These are phyloP conservation scores for Claviceps quebecensis DNA, from an alignment of 2,329 filamentous ascomycete species.

Conservation along the genomic window DNA sequence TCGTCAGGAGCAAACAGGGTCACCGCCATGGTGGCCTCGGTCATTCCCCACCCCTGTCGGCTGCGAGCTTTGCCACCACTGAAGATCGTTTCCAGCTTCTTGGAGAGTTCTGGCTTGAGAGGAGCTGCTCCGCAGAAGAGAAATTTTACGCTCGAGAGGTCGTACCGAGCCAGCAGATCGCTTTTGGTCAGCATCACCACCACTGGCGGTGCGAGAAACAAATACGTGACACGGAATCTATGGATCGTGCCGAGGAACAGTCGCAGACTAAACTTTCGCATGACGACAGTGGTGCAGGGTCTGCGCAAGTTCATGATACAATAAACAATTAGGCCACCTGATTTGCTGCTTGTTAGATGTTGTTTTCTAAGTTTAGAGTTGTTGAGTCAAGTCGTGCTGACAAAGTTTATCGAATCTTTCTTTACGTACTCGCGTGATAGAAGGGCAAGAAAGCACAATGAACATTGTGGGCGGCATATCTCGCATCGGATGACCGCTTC, in stretches of 20 bases:
- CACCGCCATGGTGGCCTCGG: conserved; percentile 52
- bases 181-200: conserved; percentile 60
- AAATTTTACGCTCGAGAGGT: conserved; percentile 50
- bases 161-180: conserved; percentile 44
- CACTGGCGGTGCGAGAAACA: conserved; percentile 66
- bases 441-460: not conserved
- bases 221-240: conserved; percentile 49
- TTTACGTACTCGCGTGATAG: not conserved
- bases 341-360: not conserved
- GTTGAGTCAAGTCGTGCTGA: too few relatives aligned
- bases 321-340: not conserved
- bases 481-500: not conserved
- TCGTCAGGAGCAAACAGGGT: conserved; percentile 51
- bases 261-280: not conserved
- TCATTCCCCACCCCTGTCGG: conserved; percentile 39
- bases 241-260: conserved; percentile 46
- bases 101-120: conserved; percentile 52
- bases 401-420: too few relatives aligned
- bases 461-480: not conserved
- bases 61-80: not conserved
- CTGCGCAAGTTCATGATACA: not conserved
- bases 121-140: conserved; percentile 66
- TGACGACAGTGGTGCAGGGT: not conserved
- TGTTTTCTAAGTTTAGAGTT: too few relatives aligned
- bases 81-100: conserved; percentile 37